Evolutionary conservation across 2,329 filamentous ascomycete genomes (phyloP), one percentile per base, ranked within the genome.

Genomic region (Ilyonectria robusta): DNA sequence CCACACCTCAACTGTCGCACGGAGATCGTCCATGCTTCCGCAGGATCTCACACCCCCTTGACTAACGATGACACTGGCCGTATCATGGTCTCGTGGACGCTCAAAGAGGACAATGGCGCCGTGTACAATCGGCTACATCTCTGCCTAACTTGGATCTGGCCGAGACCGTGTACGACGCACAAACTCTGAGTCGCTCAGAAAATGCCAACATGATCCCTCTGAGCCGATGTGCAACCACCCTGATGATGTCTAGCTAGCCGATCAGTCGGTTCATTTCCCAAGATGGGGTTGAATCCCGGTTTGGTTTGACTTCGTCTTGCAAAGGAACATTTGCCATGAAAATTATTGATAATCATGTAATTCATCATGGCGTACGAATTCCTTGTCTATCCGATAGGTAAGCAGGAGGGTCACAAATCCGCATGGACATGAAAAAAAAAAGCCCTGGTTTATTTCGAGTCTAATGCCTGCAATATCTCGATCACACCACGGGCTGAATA

Each of bases 381-480:
- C n/a, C 9, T 7, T 13, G 10, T 35, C 4, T 21, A 21, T 4
- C 29, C 3, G 11, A 53, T 13, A 35, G 6, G 11, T 15, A 15
- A 53, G 11, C 10, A 35, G 29, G 19, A 29, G 8, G 26, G 17
- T 33, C 17, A 5, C 29, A 19, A 4, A 15, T 4, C 17, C n/a
- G 4, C 11, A 37, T 53, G 29, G 19, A 33, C 9, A 19, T 8
- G 48, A 3, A 6, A 6, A 48, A 19, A 17, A 19, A 44, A 37
- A 31, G 31, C 46, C 31, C 31, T 63, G 46, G 46, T 42, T 33
- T 33, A 23, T 53, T 53, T 31, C 54, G 46, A 58, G 46, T 26
- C 17, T 33, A 57, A 51, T 63, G 46, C 53, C 60, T 51, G 47
- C 29, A 57, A 23, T 62, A 59, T 47, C 47, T 53, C 37, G 19